Evolutionary conservation across 352 stramenopile species (phyloP).

Genomic region (Globisporangium paroecandrum): DNA sequence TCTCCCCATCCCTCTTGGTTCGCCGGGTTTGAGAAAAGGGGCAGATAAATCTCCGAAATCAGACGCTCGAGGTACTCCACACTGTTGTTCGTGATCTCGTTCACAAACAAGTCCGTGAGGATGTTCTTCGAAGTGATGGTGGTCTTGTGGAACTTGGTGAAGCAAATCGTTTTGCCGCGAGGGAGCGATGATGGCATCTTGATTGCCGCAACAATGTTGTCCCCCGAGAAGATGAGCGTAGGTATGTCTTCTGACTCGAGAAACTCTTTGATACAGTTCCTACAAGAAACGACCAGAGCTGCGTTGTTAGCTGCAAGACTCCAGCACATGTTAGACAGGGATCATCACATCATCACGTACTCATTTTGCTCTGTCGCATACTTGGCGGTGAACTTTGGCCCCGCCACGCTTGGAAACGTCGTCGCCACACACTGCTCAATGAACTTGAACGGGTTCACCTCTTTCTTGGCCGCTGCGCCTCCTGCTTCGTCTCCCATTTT

Average conservation of each 20-base stretch:
- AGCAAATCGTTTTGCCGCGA: constrained; percentile 88
- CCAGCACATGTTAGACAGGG: background rate
- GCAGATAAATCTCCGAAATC: constrained; percentile 94
- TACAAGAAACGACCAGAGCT: constrained; percentile 11
- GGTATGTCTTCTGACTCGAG: constrained; percentile 82
- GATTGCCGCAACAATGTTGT: constrained; percentile 77
- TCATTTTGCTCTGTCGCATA: constrained; percentile 83
- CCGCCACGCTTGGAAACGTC: constrained; percentile 51
- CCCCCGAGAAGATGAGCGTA: constrained; percentile 88
- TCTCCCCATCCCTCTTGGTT: constrained; percentile 97
- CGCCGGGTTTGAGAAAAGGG: constrained; percentile 92
- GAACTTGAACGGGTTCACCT: constrained; percentile 74
- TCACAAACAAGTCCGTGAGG: constrained; percentile 82
- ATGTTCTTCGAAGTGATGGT: constrained; percentile 83
- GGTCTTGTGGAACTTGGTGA: constrained; percentile 89
- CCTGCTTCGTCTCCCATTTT: constrained; percentile 52
- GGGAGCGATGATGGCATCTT: constrained; percentile 87
- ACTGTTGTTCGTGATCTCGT: constrained; percentile 83
- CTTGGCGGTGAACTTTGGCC: constrained; percentile 77
- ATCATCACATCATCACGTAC: constrained; percentile 25
- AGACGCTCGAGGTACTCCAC: constrained; percentile 95
- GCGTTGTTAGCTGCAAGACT: background rate
- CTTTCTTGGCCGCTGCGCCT: constrained; percentile 43
- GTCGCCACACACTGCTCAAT: constrained; percentile 81
- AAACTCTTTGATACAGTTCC: constrained; percentile 85